phyloP scores from a whole-genome alignment of 805 yeast genomes.

The Starmerella etchellsii region DNA sequence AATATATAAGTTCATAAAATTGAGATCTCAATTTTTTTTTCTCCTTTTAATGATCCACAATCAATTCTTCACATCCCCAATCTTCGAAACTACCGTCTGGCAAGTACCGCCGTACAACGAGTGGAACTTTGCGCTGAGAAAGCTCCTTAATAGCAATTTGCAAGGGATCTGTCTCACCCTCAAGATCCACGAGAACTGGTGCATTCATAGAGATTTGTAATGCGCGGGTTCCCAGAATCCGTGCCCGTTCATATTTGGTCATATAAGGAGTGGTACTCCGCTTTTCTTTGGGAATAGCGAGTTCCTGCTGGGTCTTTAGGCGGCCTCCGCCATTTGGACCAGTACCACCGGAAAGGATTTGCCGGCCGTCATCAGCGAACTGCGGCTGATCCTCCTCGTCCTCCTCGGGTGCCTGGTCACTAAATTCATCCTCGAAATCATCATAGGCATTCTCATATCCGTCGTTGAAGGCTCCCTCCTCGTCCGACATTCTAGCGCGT shows the following conservation, averaged over 20 bases:
- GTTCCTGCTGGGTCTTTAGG: slow-evolving; percentile 59
- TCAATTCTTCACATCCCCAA: slow-evolving; percentile 97
- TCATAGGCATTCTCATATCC: slow-evolving; percentile 59
- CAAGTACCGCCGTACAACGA: slow-evolving; percentile 86
- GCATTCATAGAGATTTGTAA: slow-evolving; percentile 96
- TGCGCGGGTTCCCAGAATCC: slow-evolving; percentile 95
- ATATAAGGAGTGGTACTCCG: slow-evolving; percentile 95
- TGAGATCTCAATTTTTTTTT: no score
- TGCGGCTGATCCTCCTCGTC: slow-evolving; percentile 29
- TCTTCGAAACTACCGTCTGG: slow-evolving; percentile 97
- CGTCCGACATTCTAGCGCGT: slow-evolving; percentile 30
- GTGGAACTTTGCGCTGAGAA: slow-evolving; percentile 85
- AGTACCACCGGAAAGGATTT: slow-evolving; percentile 52
- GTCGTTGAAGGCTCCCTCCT: slow-evolving; percentile 42
- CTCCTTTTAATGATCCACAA: slow-evolving; percentile 23
- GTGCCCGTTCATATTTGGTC: slow-evolving; percentile 97
- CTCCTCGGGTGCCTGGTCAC: slow-evolving; percentile 50
- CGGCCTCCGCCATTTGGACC: slow-evolving; percentile 24
- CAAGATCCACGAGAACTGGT: slow-evolving; percentile 93
- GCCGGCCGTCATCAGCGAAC: slow-evolving; percentile 56
- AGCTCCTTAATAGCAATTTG: slow-evolving; percentile 96
- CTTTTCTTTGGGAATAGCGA: slow-evolving; percentile 78
- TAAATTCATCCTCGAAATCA: slow-evolving; percentile 53
- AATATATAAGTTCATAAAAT: no score
- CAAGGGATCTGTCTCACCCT: slow-evolving; percentile 97